Conservation (phyloP, 345 rosid genomes). For the Aurinia saxatilis region DNA sequence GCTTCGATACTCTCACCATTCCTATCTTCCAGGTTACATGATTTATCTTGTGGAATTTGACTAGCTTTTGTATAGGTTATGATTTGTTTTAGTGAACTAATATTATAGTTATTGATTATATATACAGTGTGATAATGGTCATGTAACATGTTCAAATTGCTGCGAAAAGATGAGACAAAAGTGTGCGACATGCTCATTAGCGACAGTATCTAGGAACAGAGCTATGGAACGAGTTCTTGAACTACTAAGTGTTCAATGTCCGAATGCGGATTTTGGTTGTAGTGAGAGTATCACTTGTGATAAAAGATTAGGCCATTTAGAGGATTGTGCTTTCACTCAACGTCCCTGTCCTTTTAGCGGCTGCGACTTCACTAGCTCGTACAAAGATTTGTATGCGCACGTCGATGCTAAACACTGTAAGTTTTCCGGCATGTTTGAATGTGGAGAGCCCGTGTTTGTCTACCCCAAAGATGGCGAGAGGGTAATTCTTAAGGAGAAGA, state of each 20-base stretch:
- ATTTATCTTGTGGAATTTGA: too few relatives aligned
- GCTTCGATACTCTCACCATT: background rate
- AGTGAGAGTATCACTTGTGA: background rate
- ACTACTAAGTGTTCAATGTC: background rate
- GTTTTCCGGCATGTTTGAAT: background rate
- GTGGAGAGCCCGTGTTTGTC: background rate
- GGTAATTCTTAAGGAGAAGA: background rate
- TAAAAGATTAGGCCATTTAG: background rate
- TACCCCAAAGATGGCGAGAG: background rate
- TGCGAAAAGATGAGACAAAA: background rate
- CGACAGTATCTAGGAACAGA: background rate
- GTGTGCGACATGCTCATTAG: background rate
- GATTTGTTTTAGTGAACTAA: too few relatives aligned
- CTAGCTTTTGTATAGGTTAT: too few relatives aligned
- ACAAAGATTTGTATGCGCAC: background rate
- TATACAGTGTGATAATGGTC: background rate
- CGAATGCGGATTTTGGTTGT: background rate
- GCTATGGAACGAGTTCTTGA: background rate
- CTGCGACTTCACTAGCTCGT: background rate
- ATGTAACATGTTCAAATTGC: background rate
- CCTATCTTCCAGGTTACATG: conserved; percentile 2
- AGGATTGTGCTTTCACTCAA: background rate
- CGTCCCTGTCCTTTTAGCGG: background rate
- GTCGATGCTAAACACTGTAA: background rate
- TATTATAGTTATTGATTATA: too few relatives aligned